A percentile compares a stretch with the other conserved stretches of the same genome.
phyloP scores from a whole-genome alignment of 2,329 filamentous ascomycete genomes.

The Emmonsiellopsis sp. region DNA sequence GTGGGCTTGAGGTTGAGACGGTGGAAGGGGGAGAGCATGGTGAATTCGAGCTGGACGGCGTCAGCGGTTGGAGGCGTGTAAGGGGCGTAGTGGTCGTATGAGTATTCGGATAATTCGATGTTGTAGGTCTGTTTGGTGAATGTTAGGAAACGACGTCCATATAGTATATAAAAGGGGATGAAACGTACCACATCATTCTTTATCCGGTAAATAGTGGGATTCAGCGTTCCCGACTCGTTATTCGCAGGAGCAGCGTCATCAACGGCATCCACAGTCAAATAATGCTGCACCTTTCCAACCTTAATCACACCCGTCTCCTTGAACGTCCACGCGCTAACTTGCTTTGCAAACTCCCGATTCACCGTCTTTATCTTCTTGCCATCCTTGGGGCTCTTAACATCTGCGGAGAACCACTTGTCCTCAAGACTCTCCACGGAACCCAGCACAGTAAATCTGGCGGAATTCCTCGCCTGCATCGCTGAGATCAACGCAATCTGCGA shows the following conservation, averaged over 20 bases:
- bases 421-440: constrained; percentile 80
- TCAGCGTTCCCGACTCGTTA: constrained; percentile 40
- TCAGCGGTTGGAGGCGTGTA: constrained; percentile 64
- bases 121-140: constrained; percentile 56
- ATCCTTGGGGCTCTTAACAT: constrained; percentile 50
- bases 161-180: neutral
- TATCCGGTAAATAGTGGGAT: constrained; percentile 84
- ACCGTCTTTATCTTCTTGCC: constrained; percentile 54
- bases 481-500: constrained; percentile 78
- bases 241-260: constrained; percentile 38
- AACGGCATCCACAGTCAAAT: constrained; percentile 45
- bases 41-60: constrained; percentile 86
- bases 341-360: constrained; percentile 78
- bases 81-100: constrained; percentile 62
- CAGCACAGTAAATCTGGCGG: constrained; percentile 75
- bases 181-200: constrained; percentile 89
- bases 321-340: constrained; percentile 90
- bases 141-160: constrained; percentile 17
- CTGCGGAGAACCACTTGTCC: constrained; percentile 79
- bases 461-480: constrained; percentile 83
- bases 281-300: constrained; percentile 75
- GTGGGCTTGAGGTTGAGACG: constrained; percentile 61
- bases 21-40: constrained; percentile 97
- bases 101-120: constrained; percentile 83
- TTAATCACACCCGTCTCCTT: constrained; percentile 84